Base-by-base conservation (phyloP, 495 filamentous ascomycete genomes). In the Xylaria cubensis region DNA sequence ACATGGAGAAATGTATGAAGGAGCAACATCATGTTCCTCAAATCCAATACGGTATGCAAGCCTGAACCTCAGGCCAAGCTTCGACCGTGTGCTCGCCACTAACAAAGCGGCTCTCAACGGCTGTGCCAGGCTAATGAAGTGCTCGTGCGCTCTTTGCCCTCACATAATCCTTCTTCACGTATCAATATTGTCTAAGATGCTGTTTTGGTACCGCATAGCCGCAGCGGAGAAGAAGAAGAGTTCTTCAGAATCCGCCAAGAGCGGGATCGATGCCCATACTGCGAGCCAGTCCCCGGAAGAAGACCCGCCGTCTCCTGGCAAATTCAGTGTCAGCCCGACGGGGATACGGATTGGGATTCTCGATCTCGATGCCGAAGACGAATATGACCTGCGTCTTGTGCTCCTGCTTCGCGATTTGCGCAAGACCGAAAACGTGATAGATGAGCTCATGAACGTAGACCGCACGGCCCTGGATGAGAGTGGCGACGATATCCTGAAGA, bases 281-380 rank as follows among this genome's bases (percentile, higher is more conserved):
- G 36, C 44, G 0, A 36, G 8, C 21, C 50, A 50, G 9, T 53
- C 26, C 44, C 64, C 64, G 3, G 46, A 36, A 36, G 44, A 55
- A 36, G 44, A 55, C 41, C 44, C 64, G 42, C 64, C 64, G 13
- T 53, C 44, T 26, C 46, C 50, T 13, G 26, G 53, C 53, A 46
- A 67, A 51, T 67, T 67, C 26, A 55, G 44, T 44, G 64, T 67
- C 64, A 34, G n/a, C 26, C 64, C 64, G 17, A 55, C 64, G 10
- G 64, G 29, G 21, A 73, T 73, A 24, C 65, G 41, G 24, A 48
- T 75, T 8, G 73, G 71, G n/a, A 55, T 58, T 1, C 68, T 69
- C 64, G 61, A 53, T 26, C 51, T 74, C 39, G 61, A 69, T 39
- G 29, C 72, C 10, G 72, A 74, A n/a, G 74, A 76, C 26, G 34